Base-by-base conservation (phyloP, 805 yeast species). In the Torulaspora microellipsoides region DNA sequence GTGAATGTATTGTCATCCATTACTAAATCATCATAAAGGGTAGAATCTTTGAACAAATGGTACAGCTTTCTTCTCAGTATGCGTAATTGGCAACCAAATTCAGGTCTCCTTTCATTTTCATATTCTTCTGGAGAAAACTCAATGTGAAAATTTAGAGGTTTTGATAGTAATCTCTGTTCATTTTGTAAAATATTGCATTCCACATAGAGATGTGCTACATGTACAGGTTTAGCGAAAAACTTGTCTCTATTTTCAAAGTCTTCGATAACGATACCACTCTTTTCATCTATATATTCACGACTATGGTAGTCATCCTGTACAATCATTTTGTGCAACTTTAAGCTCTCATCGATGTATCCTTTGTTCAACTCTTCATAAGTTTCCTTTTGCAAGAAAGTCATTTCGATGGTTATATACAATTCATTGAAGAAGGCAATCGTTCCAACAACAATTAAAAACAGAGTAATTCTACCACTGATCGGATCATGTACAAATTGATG, bases 71-170 rank as follows among this genome's bases (percentile, higher is more conserved):
- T 52, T 48, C 88, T 73, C 43, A 88, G 69, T 49, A 81, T 78
- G 13, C 69, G 73, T 28, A 90, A 70, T 14, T 81, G 76, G 8
- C 90, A 78, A 1, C 95, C 95, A 39, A 71, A 73, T 46, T 78
- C 90, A 4, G 81, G 83, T 44, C 85, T 77, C 48, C 75, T 75
- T 52, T 65, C 67, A 28, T 60, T 60, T 47, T 78, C 79, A 58
- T 78, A 85, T 54, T 86, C 95, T 53, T 83, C 90, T 0, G 95
- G 93, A 27, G 85, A 78, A 62, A 86, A 86, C 58, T 85, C 95
- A 52, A 84, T 72, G 60, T 84, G 85, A 58, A 81, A 85, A 20
- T 68, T 69, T 27, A 83, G 49, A 2, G 77, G 74, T 17, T 57
- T 62, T 5, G 51, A 49, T 17, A 59, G 40, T 11, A 57, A 34